These are phyloP conservation scores for Myrica gale DNA, from an alignment of 306 rosid genomes.

Conservation along the genomic window DNA sequence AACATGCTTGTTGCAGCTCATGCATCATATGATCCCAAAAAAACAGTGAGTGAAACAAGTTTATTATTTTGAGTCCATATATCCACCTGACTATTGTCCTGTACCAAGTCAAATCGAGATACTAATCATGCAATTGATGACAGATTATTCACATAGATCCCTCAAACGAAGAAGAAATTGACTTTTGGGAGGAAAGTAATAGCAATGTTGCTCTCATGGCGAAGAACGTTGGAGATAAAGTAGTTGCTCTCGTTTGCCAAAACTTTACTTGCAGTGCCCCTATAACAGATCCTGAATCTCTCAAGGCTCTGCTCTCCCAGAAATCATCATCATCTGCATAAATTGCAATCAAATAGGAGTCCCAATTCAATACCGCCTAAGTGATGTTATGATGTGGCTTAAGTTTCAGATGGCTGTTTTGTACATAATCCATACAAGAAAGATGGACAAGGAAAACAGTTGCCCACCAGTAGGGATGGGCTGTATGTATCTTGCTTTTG, in stretches of 20 bases:
- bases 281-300: conserved; percentile 46
- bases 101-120: background rate
- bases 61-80: conserved; percentile 3
- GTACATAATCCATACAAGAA: no score
- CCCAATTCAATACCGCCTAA: no score
- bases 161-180: conserved; percentile 54
- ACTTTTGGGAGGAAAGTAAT: conserved; percentile 81
- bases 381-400: no score
- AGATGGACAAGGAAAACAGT: no score
- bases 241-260: conserved; percentile 78
- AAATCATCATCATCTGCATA: conserved; percentile 7
- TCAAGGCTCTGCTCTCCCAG: conserved; percentile 52
- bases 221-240: conserved; percentile 46
- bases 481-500: no score
- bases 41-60: conserved; percentile 51
- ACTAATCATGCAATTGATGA: conserved; percentile 9
- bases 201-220: conserved; percentile 72
- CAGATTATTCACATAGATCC: conserved; percentile 86
- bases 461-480: no score
- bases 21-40: conserved; percentile 66
- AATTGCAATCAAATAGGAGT: no score
- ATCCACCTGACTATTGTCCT: background rate
- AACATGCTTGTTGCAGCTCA: conserved; percentile 73
- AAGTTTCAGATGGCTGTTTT: no score
- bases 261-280: conserved; percentile 78